These are phyloP conservation scores for Ceriops decandra DNA, from an alignment of 345 rosid genomes.

Conservation along the genomic window DNA sequence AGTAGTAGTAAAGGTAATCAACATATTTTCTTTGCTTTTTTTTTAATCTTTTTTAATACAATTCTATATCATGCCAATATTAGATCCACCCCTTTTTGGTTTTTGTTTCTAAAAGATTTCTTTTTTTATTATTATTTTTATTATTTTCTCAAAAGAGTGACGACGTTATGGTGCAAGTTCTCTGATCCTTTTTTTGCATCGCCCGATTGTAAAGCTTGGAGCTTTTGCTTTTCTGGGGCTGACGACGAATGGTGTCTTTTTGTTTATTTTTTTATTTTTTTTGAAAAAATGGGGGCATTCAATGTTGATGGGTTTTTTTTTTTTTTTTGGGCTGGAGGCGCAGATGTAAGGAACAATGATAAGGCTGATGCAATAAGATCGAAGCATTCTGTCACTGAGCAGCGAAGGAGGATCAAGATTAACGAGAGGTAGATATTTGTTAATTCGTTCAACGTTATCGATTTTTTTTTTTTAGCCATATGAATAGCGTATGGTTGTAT, in stretches of 20 bases:
- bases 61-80: background rate
- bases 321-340: conserved; percentile 16
- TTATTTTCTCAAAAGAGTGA: background rate
- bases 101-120: conserved; percentile 6
- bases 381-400: conserved; percentile 95
- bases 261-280: no score
- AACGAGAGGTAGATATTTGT: conserved; percentile 94
- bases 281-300: background rate
- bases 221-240: background rate
- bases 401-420: conserved; percentile 92
- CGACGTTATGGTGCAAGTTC: background rate
- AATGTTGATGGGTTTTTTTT: conserved; percentile 9
- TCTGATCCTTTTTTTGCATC: background rate
- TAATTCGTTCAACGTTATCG: background rate
- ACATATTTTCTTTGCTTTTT: no score
- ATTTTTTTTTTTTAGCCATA: background rate
- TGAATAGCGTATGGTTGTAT: background rate
- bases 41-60: no score
- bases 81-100: conserved; percentile 34
- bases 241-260: background rate
- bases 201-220: background rate
- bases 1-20: conserved; percentile 15
- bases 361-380: conserved; percentile 78
- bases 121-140: background rate
- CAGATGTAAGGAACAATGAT: conserved; percentile 69